These are phyloP conservation scores for Cucumis melo DNA, from an alignment of 306 rosid genomes.

Conservation along the genomic window DNA sequence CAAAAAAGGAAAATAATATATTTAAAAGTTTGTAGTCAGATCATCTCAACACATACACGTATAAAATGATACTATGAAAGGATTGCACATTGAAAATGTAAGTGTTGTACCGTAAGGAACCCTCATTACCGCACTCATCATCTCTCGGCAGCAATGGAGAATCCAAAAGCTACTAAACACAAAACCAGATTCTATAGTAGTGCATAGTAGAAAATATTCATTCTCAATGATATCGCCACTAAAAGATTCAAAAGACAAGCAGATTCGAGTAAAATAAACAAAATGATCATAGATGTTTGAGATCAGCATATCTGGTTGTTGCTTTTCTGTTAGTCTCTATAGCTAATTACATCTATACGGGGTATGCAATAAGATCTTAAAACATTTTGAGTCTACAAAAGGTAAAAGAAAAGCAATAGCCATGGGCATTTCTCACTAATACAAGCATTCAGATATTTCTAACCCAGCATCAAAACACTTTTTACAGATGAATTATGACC, in stretches of 20 bases:
- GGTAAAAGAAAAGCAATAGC: not conserved
- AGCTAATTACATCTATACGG: not conserved
- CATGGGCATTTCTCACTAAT: not conserved
- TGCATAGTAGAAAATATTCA: not conserved
- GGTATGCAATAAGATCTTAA: not conserved
- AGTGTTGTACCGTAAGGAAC: no score
- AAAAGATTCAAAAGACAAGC: not conserved
- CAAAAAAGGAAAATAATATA: no score
- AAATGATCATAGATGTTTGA: not conserved
- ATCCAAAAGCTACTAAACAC: slow-evolving; percentile 82
- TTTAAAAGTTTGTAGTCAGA: no score
- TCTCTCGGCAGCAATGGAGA: slow-evolving; percentile 95
- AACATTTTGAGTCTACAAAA: not conserved
- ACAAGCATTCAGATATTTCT: not conserved
- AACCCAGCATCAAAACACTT: not conserved
- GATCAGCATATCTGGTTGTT: not conserved
- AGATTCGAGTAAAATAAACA: no score
- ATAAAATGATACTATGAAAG: no score
- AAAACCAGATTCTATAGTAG: slow-evolving; percentile 22
- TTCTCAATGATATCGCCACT: not conserved
- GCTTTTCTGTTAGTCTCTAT: not conserved
- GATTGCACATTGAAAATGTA: no score
- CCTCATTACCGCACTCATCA: slow-evolving; percentile 73
- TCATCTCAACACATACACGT: no score
- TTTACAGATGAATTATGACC: slow-evolving; percentile 39